Base-by-base conservation (phyloP, 768 basidiomycete genomes). In the Wakefieldia striispora region DNA sequence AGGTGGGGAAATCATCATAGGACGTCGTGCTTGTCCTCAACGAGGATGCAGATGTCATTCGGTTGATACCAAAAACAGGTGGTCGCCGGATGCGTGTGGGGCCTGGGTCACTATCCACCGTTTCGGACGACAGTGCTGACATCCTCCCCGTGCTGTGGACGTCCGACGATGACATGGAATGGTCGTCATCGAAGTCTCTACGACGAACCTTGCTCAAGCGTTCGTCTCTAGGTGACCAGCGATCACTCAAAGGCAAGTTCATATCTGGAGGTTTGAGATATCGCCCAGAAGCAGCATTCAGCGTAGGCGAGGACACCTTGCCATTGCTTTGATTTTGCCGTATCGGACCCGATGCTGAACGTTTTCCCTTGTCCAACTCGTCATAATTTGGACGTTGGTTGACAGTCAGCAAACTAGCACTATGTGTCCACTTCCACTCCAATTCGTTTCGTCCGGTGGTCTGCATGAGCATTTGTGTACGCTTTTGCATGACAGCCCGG, bases 401-500 rank as follows among this genome's bases (percentile, higher is more conserved):
- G 72, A 78, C 59, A 26, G 58, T 76, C 68, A 63, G 74, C 70
- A 57, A 70, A 70, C 50, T 78, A 72, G 57, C 75, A 68, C 51
- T 66, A 41, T 70, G 46, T 49, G 61, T 42, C 69, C 66, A 72
- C 49, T 73, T 75, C 86, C 86, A 89, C 60, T 86, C 86, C 29
- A 86, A 63, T 51, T 86, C 80, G 48, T 75, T 71, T 56, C 70
- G 74, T 39, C 65, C 69, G 26, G 74, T 68, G 16, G 64, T 76
- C 57, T 82, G 78, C 62, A 80, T 80, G 59, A 88, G 74, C 68
- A 91, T 77, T 56, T 85, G 82, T 51, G 81, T 84, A 55, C 91
- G 86, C 73, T 95, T 95, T 61, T 85, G 81, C 84, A 95, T 88
- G 69, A 95, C 93, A 38, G 91, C 91, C 47, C 93, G 82, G 16